A percentile compares a stretch with the other conserved stretches of the same genome.
phyloP scores from a whole-genome alignment of 768 basidiomycete genomes.

The Suillus clintonianus region DNA sequence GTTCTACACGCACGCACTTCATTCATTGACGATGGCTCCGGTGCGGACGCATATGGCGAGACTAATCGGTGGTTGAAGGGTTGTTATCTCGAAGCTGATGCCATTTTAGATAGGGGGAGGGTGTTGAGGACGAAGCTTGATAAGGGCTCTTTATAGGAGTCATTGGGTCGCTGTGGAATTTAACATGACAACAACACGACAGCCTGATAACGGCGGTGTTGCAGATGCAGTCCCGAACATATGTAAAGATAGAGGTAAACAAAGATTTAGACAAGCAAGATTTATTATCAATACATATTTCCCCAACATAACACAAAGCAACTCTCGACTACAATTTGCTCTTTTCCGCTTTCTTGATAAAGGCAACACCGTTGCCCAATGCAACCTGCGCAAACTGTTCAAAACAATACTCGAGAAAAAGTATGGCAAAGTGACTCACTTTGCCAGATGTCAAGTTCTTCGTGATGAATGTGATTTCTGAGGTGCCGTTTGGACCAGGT shows the following conservation, averaged over 20 bases:
- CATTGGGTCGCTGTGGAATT: neutral
- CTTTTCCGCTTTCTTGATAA: slow-evolving; percentile 52
- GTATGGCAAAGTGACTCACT: slow-evolving; percentile 31
- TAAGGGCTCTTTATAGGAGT: neutral
- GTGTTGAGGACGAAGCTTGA: slow-evolving; percentile 40
- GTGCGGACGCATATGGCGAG: slow-evolving; percentile 40
- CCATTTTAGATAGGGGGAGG: slow-evolving; percentile 60
- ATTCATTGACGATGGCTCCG: slow-evolving; percentile 47
- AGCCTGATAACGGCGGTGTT: neutral
- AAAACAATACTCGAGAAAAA: slow-evolving; percentile 3
- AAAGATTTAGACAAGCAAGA: neutral
- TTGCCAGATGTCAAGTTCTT: slow-evolving; percentile 63
- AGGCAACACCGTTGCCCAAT: slow-evolving; percentile 65
- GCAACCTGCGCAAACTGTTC: slow-evolving; percentile 36
- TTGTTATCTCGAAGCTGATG: slow-evolving; percentile 73
- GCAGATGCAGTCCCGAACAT: neutral
- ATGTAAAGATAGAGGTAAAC: neutral
- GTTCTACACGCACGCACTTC: slow-evolving; percentile 86
- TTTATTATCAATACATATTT: neutral
- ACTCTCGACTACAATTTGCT: slow-evolving; percentile 40
- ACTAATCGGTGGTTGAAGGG: slow-evolving; percentile 89
- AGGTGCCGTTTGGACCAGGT: slow-evolving; percentile 56
- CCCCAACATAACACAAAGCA: neutral
- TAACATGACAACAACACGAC: neutral
- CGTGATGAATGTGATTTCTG: slow-evolving; percentile 62